phyloP scores from a whole-genome alignment of 2,329 filamentous ascomycete species.

The Thermomyces lanuginosus region DNA sequence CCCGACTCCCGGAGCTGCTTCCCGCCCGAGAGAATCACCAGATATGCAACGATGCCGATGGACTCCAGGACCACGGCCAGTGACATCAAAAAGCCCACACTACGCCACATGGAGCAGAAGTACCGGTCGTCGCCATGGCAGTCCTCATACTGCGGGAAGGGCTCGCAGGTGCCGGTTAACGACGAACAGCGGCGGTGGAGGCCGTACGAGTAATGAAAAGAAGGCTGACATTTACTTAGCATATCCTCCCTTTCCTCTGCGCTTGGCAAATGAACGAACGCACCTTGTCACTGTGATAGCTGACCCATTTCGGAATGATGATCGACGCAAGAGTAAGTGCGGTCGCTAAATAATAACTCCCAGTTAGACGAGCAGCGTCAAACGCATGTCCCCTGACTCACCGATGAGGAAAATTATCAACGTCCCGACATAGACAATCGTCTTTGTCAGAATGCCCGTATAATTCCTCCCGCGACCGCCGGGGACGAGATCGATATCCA shows the following conservation, averaged over 20 bases:
- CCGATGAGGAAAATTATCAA: constrained; percentile 30
- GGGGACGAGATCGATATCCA: constrained; percentile 30
- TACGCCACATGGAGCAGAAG: constrained; percentile 88
- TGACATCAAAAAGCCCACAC: constrained; percentile 71
- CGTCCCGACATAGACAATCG: constrained; percentile 30
- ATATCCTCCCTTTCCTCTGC: too few species aligned
- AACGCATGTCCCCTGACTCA: constrained; percentile 12
- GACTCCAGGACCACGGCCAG: constrained; percentile 71
- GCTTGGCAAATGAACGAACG: too few species aligned
- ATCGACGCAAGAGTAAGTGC: constrained; percentile 31
- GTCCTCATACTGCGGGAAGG: constrained; percentile 51
- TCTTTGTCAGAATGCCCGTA: constrained; percentile 33
- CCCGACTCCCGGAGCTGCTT: constrained; percentile 64
- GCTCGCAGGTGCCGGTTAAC: constrained; percentile 36
- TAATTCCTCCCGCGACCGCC: constrained; percentile 29
- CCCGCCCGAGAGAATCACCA: constrained; percentile 61
- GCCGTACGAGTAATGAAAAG: constrained; percentile 52
- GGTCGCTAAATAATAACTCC: constrained; percentile 18
- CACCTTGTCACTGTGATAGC: constrained; percentile 31
- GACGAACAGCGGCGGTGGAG: constrained; percentile 69
- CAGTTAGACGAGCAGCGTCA: constrained; percentile 2
- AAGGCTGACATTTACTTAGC: constrained; percentile 24
- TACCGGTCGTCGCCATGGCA: constrained; percentile 50
- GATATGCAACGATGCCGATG: constrained; percentile 61
- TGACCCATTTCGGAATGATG: constrained; percentile 33